Base-by-base conservation (phyloP, 176 grass and related monocot genomes). In the Alloteropsis semialata region DNA sequence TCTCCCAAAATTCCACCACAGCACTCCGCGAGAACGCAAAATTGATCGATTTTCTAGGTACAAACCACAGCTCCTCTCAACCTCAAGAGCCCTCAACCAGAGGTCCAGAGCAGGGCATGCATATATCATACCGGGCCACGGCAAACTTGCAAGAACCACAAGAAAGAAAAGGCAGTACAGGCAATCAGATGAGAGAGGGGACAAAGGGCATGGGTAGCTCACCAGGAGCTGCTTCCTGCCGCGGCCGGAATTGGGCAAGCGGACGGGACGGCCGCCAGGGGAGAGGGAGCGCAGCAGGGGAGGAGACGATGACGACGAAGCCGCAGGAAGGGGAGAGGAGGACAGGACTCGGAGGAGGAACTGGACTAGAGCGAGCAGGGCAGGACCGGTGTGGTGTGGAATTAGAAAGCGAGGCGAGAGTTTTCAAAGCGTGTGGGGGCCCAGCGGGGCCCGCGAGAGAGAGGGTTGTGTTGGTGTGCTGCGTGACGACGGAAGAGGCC, bases 361-460 rank as follows among this genome's bases (percentile, higher is more conserved):
- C 41, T 56, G 39, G 72, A 37, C 76, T n/a, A 42, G 75, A 42
- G 65, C 1, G 32, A 53, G 79, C 8, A 12, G 22, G 11, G 5
- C n/a, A n/a, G n/a, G 64, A 2, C 41, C 10, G 33, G 42, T 21
- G 46, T 59, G 49, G 63, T 60, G 72, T 41, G 61, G 67, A 65
- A 89, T 55, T 76, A 89, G 83, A 82, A 85, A 81, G 70, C 51
- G 39, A 82, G 51, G 29, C 59, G 75, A 32, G 87, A 62, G 61
- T 36, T 73, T 86, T 86, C 66, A 58, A 78, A 59, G 83, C 56
- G 77, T 14, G 82, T 53, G 61, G 51, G 87, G 77, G 33, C 51
- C 61, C 65, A 55, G 65, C 14, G 82, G 83, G 72, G 17, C 72
- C 78, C 18, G 69, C 41, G 27, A n/a, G 7, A 25, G 79, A 25